Evolutionary conservation across 768 basidiomycete genomes (phyloP), one percentile per base, ranked within the genome.

Genomic region (Termitomyces sp.): DNA sequence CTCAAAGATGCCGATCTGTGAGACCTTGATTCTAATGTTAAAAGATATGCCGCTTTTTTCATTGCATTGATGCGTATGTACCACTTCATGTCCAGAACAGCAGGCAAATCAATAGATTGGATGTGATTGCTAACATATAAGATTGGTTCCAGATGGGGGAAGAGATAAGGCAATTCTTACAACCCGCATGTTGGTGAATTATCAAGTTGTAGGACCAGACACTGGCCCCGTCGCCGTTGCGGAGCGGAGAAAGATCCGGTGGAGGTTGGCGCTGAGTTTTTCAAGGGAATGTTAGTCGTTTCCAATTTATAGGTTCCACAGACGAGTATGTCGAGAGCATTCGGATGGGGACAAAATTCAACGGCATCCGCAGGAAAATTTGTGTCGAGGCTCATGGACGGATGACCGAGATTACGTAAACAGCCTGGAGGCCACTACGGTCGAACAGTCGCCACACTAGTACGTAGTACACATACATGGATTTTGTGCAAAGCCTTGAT

Each of bases 1-100:
- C 69, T 60, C 4, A 65, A 67, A 3, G 74, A 66, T 3, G 67
- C 52, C 10, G 72, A 71, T 66, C 75, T 72, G 68, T 87, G 84
- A 63, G 84, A 86, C 88, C 86, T 89, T 50, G 21, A n/a, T 5
- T 32, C 32, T 39, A 8, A 41, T 51, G 42, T 32, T 25, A 30
- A 37, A 12, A 43, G 12, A 39, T 5, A 2, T 45, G 21, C 3
- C 41, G 19, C 23, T 34, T 47, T n/a, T 34, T 23, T 16, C 27
- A 23, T 28, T 48, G 35, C 16, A 41, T 34, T 23, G 27, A 44
- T 17, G 21, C 40, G 30, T n/a, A 35, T 59, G 62, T 65, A 94
- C 97, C 97, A 99, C 79, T 98, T 98, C 81, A 94, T 85, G 68
- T 99, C 97, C 25, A 89, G 79, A 28, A 99, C 80, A 8, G 94